phyloP scores from a whole-genome alignment of 306 rosid species.

The Geum urbanum region DNA sequence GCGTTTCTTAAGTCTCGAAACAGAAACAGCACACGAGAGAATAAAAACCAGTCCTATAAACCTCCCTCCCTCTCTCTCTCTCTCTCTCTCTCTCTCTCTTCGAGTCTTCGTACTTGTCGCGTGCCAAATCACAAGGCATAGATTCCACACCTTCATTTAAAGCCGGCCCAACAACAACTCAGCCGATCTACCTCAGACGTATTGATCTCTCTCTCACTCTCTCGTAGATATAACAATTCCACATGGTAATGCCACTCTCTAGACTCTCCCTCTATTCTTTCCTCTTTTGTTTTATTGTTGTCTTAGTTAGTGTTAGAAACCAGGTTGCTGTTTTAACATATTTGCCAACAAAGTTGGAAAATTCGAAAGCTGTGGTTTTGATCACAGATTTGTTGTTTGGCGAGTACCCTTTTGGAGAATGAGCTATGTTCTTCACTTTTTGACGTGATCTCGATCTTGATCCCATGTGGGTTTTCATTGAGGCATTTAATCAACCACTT shows the following conservation, averaged over 20 bases:
- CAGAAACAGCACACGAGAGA: background rate
- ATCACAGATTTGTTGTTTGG: background rate
- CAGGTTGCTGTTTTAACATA: constrained; percentile 12
- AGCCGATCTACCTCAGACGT: constrained; percentile 33
- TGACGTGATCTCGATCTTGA: constrained; percentile 29
- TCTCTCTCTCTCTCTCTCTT: background rate
- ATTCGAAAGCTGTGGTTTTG: constrained; percentile 11
- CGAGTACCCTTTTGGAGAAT: constrained; percentile 18
- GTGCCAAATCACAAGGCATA: background rate
- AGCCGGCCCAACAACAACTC: constrained; percentile 7
- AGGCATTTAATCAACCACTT: constrained; percentile 13
- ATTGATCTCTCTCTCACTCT: constrained; percentile 15
- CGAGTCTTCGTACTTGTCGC: no score
- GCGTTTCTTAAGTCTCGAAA: background rate
- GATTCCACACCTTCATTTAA: constrained; percentile 3
- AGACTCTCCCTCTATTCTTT: constrained; percentile 21
- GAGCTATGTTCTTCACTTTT: constrained; percentile 10
- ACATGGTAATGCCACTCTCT: constrained; percentile 22
- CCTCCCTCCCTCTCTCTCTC: constrained; percentile 1
- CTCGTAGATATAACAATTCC: constrained; percentile 8
- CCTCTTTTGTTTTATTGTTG: background rate
- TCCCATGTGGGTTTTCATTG: constrained; percentile 27
- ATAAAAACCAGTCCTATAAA: constrained; percentile 8
- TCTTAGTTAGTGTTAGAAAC: background rate
- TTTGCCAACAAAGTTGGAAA: constrained; percentile 14